Evolutionary conservation across 768 basidiomycete species (phyloP), one percentile per base, ranked within the genome.

Genomic region (Peribolospora kevripleyi): DNA sequence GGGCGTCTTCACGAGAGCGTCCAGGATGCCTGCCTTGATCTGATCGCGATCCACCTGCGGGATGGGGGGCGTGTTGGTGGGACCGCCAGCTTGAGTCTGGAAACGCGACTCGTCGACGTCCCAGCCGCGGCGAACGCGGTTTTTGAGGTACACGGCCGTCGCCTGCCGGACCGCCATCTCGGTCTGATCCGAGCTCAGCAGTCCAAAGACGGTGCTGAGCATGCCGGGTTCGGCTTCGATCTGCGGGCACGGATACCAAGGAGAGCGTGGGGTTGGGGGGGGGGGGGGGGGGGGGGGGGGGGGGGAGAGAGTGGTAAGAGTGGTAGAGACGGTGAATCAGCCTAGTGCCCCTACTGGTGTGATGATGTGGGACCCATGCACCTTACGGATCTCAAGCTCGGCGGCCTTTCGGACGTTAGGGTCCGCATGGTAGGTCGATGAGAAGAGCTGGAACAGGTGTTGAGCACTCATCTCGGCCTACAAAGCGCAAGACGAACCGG

Each of bases 361-460:
- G 42, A 3, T 5, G n/a, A 1, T 50, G 25, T 14, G 38, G 8
- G 25, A 25, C 25, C 7, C 38, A 52, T 59, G 48, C 61, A 84
- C 86, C 74, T 82, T 85, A 61, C 83, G 78, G 63, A 91, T 82
- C 67, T 88, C 77, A 40, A 88, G 76, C 67, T 91, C 86, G 48
- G 79, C 82, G 43, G 82, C 71, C 64, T 84, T 84, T 61, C 85
- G 79, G 57, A 81, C 75, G 71, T 87, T 87, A 53, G 85, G 83
- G 69, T 91, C 82, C 5, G 81, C 74, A 63, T 75, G 82, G 68
- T 77, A 80, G 6, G 84, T 84, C 41, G 80, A 79, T 5, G 81
- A 74, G 64, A 87, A 86, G 51, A 87, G 77, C 25, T 25, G 25
- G 25, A 25, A 25, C 25, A 25, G 25, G 25, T 25, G 25, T 25